Percentiles rank a stretch among this genome's conserved stretches.
phyloP scores from a whole-genome alignment of 1,284 basidiomycete genomes.

The Mycosarcoma mackinlayi region DNA sequence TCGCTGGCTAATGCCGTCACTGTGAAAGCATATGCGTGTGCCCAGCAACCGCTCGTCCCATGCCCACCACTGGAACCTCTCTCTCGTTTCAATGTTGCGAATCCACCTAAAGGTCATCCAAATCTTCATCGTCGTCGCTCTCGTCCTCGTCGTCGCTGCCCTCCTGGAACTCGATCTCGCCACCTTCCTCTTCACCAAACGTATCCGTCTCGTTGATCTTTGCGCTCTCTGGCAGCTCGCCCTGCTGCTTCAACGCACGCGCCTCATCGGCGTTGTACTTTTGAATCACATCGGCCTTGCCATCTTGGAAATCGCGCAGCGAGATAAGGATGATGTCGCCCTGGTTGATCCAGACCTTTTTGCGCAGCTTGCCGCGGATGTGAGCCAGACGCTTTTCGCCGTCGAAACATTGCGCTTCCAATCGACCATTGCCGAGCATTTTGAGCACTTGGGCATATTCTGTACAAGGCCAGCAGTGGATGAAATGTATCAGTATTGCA shows the following conservation, averaged over 20 bases:
- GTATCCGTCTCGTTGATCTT: slow-evolving; percentile 98
- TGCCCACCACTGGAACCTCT: no score
- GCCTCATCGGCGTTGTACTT: slow-evolving; percentile 95
- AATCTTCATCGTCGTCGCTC: slow-evolving; percentile 60
- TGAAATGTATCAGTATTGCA: no score
- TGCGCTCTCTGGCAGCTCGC: slow-evolving; percentile 95
- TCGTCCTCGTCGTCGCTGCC: slow-evolving; percentile 66
- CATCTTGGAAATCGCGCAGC: slow-evolving; percentile 98
- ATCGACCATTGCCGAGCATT: slow-evolving; percentile 97
- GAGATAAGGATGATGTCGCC: slow-evolving; percentile 97
- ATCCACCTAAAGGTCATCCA: slow-evolving; percentile 58
- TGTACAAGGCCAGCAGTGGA: slow-evolving; percentile 45
- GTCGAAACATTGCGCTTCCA: slow-evolving; percentile 98
- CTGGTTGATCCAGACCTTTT: slow-evolving; percentile 99
- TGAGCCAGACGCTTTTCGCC: slow-evolving; percentile 97
- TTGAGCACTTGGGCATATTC: slow-evolving; percentile 98
- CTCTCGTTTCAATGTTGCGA: no score
- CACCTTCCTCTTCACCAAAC: slow-evolving; percentile 82
- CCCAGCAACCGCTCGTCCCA: no score
- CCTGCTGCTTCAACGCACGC: slow-evolving; percentile 93
- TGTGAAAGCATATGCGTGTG: no score
- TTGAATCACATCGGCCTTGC: slow-evolving; percentile 99
- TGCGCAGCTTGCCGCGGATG: slow-evolving; percentile 98
- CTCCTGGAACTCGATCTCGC: slow-evolving; percentile 69
- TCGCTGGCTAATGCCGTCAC: no score